Base-by-base conservation (phyloP, 805 yeast species). In the Metschnikowia santaceciliae region DNA sequence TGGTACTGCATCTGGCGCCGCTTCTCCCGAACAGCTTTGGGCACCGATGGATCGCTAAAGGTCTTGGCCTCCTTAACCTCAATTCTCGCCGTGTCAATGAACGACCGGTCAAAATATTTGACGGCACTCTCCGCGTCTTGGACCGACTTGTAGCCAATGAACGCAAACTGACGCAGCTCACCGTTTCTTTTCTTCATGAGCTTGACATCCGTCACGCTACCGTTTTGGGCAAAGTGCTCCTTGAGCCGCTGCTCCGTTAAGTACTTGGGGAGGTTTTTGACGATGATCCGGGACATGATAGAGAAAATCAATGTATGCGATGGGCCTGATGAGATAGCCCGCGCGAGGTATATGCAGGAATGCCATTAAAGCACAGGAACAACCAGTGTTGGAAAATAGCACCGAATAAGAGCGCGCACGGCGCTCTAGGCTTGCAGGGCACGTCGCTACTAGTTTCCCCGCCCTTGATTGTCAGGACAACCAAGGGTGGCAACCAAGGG, bases 111-210 rank as follows among this genome's bases (percentile, higher is more conserved):
- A 67, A 86, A 91, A 67, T 79, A 90, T 44, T 71, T 75, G 6
- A 84, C 92, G 0, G 97, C 96, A 42, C 75, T 78, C 46, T 77
- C 80, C 1, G 99, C 98, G 61, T 88, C 96, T 11, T 70, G 76
- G 17, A 70, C 74, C n/a, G 82, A 75, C 60, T 82, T 84, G 67
- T 80, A 94, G 0, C 99, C 99, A 47, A 94, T 75, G 61, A 94
- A 94, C 6, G 96, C 98, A 75, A 94, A 94, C 59, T 95, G 77
- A 68, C 99, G 81, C 8, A 96, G 87, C 61, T 85, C 86, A 23
- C 99, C 99, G 57, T 81, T 82, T 58, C 86, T 77, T 57, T 86
- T 88, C 60, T 80, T 85, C 79, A 90, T 80, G 35, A 94, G 75
- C 67, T 88, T 90, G 36, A 89, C 91, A 77, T 94, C 99, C 0